phyloP scores from a whole-genome alignment of 768 basidiomycete species.

The Phaeotremella skinneri region DNA sequence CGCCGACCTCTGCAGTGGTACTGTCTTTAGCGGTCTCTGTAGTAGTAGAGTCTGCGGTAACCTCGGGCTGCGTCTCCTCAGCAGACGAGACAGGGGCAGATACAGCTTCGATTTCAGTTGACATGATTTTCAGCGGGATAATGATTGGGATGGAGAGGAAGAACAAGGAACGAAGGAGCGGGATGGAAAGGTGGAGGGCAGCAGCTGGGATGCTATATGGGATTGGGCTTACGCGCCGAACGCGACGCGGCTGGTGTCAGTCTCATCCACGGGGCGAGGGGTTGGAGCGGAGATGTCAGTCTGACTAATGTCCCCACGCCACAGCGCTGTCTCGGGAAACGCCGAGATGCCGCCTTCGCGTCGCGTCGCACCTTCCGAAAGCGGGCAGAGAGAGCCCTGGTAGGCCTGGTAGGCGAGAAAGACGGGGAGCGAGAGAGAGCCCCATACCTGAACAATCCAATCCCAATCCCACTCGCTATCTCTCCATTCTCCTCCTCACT shows the following conservation, averaged over 20 bases:
- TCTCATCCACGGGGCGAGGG: no score
- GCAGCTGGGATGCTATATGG: no score
- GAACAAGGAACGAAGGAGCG: background rate
- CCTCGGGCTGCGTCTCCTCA: constrained; percentile 16
- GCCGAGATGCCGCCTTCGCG: background rate
- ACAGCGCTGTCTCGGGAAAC: no score
- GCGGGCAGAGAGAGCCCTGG: no score
- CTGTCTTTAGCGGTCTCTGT: background rate
- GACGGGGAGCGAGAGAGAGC: background rate
- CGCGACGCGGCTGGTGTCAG: no score
- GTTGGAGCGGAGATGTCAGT: no score
- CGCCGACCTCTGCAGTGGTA: constrained; percentile 22
- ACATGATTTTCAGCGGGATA: constrained; percentile 3
- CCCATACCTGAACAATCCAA: background rate
- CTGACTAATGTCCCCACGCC: no score
- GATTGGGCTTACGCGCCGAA: no score
- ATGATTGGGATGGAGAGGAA: background rate
- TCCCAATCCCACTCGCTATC: background rate
- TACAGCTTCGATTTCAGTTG: constrained; percentile 12
- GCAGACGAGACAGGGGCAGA: constrained; percentile 1
- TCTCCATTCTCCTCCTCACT: background rate
- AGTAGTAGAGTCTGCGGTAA: constrained; percentile 8
- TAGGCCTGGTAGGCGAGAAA: no score
- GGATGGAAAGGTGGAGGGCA: background rate
- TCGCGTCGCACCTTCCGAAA: background rate